These are phyloP conservation scores for Aureobasidium pullulans DNA, from an alignment of 2,329 filamentous ascomycete genomes.

Conservation along the genomic window DNA sequence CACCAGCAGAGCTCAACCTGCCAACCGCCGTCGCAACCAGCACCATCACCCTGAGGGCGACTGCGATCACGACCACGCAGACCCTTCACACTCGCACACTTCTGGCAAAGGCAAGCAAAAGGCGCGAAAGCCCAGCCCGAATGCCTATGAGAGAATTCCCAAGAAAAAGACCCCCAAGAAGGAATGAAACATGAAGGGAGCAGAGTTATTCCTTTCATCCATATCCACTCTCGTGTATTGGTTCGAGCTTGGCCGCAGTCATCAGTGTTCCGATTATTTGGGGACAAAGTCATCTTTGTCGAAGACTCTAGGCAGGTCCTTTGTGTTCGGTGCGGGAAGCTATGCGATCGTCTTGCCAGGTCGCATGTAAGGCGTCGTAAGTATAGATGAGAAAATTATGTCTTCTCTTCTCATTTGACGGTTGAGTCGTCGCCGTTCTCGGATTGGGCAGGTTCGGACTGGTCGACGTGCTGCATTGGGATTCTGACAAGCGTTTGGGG, in stretches of 20 bases:
- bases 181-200: neutral
- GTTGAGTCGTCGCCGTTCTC: constrained; percentile 19
- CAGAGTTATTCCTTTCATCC: neutral
- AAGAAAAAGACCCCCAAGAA: constrained; percentile 30
- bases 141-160: constrained; percentile 74
- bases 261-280: too few relatives aligned
- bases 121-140: constrained; percentile 59
- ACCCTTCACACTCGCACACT: constrained; percentile 26
- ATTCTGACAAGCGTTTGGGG: constrained; percentile 80
- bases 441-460: constrained; percentile 24
- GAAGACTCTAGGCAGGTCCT: too few relatives aligned
- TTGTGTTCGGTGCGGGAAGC: too few relatives aligned
- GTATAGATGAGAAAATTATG: neutral
- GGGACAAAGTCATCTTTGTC: too few relatives aligned
- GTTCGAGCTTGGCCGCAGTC: neutral
- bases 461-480: constrained; percentile 60
- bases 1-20: constrained; percentile 38
- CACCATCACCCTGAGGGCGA: constrained; percentile 20
- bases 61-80: constrained; percentile 28
- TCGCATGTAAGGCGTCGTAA: neutral
- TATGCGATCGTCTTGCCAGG: too few relatives aligned
- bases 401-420: constrained; percentile 10
- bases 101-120: constrained; percentile 33
- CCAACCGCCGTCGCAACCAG: constrained; percentile 23
- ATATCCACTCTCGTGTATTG: neutral